phyloP scores from a whole-genome alignment of 345 rosid genomes.

The Stellera chamaejasme region DNA sequence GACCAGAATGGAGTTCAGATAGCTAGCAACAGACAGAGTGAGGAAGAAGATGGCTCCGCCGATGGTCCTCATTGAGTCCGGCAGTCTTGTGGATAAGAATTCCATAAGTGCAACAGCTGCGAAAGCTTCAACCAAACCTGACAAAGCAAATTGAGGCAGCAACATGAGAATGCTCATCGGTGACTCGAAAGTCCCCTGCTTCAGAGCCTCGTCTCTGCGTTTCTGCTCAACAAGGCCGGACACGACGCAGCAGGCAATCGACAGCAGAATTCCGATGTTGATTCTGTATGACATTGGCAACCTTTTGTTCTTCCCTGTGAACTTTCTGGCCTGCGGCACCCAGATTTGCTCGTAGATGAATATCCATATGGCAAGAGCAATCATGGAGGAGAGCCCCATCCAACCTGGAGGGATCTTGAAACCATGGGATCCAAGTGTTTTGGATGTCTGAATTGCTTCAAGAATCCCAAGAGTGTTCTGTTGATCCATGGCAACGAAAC shows the following conservation, averaged over 20 bases:
- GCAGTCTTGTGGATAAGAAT: conserved; percentile 39
- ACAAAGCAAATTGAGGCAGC: conserved; percentile 45
- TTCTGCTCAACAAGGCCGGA: conserved; percentile 35
- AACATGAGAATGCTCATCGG: conserved; percentile 27
- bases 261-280: conserved; percentile 36
- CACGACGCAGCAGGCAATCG: conserved; percentile 34
- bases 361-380: conserved; percentile 50
- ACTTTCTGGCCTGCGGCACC: conserved; percentile 26
- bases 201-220: conserved; percentile 32
- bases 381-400: conserved; percentile 46
- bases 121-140: conserved; percentile 60
- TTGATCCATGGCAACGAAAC: conserved; percentile 55
- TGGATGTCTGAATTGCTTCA: conserved; percentile 48
- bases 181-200: conserved; percentile 29
- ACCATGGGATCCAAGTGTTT: conserved; percentile 8
- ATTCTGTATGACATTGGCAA: conserved; percentile 37
- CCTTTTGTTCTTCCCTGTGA: conserved; percentile 29
- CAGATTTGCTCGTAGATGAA: conserved; percentile 37
- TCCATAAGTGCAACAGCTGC: conserved; percentile 57
- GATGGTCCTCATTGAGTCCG: conserved; percentile 59
- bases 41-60: conserved; percentile 59
- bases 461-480: conserved; percentile 37
- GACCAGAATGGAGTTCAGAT: conserved; percentile 21
- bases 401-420: conserved; percentile 55
- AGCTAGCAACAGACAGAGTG: conserved; percentile 33